Evolutionary conservation across 176 grass and related monocot species (phyloP).

Genomic region (Oryza longistaminata): DNA sequence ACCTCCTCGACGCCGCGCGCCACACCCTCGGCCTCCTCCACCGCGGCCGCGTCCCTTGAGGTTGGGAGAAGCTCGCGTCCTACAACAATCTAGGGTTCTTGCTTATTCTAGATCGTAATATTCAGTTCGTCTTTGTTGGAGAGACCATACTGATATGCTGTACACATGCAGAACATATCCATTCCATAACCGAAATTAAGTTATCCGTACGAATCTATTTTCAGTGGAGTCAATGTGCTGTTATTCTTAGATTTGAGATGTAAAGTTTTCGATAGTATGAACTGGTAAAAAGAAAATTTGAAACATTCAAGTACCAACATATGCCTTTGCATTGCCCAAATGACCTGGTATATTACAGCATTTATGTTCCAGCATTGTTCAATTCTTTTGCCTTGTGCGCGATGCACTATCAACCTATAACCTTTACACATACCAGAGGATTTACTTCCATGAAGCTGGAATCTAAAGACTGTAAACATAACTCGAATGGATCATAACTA

Average conservation of each 20-base stretch:
- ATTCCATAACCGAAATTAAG: background rate
- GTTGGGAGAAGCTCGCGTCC: background rate
- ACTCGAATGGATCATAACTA: background rate
- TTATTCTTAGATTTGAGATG: background rate
- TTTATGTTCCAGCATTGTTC: background rate
- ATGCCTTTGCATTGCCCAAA: slow-evolving; percentile 14
- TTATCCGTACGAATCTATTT: background rate
- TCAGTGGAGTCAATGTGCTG: background rate
- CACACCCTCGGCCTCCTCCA: slow-evolving; percentile 71
- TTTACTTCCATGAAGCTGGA: slow-evolving; percentile 4
- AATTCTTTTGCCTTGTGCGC: background rate
- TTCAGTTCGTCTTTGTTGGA: background rate
- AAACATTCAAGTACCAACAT: slow-evolving; percentile 17
- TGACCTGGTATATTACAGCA: background rate
- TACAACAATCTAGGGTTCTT: background rate
- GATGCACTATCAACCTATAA: background rate
- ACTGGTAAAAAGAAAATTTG: background rate
- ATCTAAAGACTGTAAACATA: background rate
- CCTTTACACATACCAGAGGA: slow-evolving; percentile 21
- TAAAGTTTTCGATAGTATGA: background rate
- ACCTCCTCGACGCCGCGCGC: slow-evolving; percentile 71
- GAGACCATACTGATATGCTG: slow-evolving; percentile 6
- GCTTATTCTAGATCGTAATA: background rate
- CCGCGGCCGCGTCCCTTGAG: slow-evolving; percentile 68
- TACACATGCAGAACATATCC: slow-evolving; percentile 4